Conservation (phyloP, 148 eudicot genomes). For the Limonium bicolor region DNA sequence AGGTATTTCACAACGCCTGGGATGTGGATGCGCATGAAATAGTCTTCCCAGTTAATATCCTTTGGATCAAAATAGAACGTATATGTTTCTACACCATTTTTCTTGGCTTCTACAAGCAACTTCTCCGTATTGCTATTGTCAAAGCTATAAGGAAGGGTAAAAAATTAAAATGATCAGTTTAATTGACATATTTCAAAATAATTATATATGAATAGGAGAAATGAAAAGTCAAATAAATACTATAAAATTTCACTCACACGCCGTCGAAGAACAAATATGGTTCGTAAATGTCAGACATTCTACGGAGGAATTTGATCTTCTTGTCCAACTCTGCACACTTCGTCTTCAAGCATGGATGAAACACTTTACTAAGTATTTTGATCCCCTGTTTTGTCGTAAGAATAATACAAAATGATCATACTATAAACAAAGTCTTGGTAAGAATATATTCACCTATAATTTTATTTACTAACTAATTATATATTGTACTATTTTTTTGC, state of each 20-base stretch:
- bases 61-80: constrained; percentile 36
- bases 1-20: constrained; percentile 32
- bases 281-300: constrained; percentile 3
- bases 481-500: too few relatives aligned
- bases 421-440: too few relatives aligned
- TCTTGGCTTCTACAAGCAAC: constrained; percentile 14
- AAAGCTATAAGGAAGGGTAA: constrained; percentile 8
- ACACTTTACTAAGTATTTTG: constrained; percentile 9
- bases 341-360: constrained; percentile 15
- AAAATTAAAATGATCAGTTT: neutral
- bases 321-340: constrained; percentile 10
- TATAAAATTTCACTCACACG: constrained; percentile 4
- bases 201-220: neutral
- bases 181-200: constrained; percentile 6
- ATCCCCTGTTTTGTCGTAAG: too few relatives aligned
- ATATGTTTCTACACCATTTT: constrained; percentile 16
- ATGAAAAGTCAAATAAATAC: neutral
- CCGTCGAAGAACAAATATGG: constrained; percentile 5
- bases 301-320: constrained; percentile 16
- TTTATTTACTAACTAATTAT: too few relatives aligned
- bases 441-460: too few relatives aligned
- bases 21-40: constrained; percentile 27
- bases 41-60: constrained; percentile 35
- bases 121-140: constrained; percentile 33
- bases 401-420: too few relatives aligned